A percentile compares a stretch with the other conserved stretches of the same genome.
phyloP scores from a whole-genome alignment of 176 grass and related monocot genomes.

The Poa pratensis region DNA sequence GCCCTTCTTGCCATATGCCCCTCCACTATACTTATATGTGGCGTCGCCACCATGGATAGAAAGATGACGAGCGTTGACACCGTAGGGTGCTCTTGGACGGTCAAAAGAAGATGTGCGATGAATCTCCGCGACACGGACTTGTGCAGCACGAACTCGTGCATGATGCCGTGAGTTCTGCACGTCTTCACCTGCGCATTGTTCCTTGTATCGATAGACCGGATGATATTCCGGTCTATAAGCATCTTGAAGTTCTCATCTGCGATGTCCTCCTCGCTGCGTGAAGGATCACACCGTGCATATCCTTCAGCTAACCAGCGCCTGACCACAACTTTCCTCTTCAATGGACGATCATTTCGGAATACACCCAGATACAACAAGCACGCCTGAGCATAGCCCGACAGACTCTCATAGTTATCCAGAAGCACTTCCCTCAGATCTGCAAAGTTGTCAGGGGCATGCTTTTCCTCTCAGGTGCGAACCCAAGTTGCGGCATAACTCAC shows the following conservation, averaged over 20 bases:
- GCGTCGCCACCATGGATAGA: conserved; percentile 28
- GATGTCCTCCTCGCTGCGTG: conserved; percentile 16
- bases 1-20: neutral
- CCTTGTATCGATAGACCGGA: conserved; percentile 6
- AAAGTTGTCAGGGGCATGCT: conserved; percentile 19
- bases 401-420: conserved; percentile 33
- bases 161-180: conserved; percentile 34
- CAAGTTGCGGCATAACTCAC: conserved; percentile 33
- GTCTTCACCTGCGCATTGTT: conserved; percentile 43
- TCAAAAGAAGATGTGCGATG: neutral
- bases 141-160: conserved; percentile 43
- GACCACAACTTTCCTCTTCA: conserved; percentile 40
- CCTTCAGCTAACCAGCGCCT: conserved; percentile 50
- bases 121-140: conserved; percentile 37
- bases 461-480: conserved; percentile 30
- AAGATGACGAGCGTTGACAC: conserved; percentile 15
- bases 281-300: conserved; percentile 25
- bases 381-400: neutral
- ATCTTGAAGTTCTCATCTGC: conserved; percentile 29
- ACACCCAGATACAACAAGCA: conserved; percentile 44
- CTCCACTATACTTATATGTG: neutral
- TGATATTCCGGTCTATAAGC: conserved; percentile 29
- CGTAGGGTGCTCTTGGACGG: neutral
- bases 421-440: conserved; percentile 35
- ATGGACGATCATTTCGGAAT: conserved; percentile 10